Evolutionary conservation across 768 basidiomycete genomes (phyloP).

Genomic region (Pleurotus giganteus): DNA sequence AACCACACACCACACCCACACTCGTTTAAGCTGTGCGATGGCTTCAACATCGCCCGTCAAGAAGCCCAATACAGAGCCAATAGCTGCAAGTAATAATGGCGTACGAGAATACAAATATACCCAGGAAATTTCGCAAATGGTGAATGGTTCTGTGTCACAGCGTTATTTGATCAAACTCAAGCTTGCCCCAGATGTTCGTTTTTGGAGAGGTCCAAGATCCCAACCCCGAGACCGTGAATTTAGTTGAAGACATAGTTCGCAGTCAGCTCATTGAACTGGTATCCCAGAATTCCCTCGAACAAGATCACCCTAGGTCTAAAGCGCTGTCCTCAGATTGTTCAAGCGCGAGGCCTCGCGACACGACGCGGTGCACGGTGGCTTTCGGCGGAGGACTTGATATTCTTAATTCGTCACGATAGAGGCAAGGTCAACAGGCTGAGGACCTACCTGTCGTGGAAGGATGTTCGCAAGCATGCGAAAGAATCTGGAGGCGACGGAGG

Average conservation of each 20-base stretch:
- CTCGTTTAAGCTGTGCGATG: background rate
- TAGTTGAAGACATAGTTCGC: conserved; percentile 94
- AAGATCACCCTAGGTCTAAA: conserved; percentile 7
- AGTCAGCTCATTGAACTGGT: conserved; percentile 91
- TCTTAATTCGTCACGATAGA: conserved; percentile 91
- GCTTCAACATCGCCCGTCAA: background rate
- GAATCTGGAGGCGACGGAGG: conserved; percentile 83
- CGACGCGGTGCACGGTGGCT: conserved; percentile 84
- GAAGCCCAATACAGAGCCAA: background rate
- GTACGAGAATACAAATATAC: conserved; percentile 80
- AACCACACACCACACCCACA: no score
- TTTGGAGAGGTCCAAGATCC: conserved; percentile 96
- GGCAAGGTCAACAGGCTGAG: conserved; percentile 91
- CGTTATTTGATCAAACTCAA: conserved; percentile 3
- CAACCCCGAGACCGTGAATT: conserved; percentile 79
- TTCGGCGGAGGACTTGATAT: conserved; percentile 93
- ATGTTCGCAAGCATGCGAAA: conserved; percentile 93
- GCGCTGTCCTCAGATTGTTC: conserved; percentile 61
- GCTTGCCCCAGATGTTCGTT: conserved; percentile 78
- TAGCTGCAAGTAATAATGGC: conserved; percentile 9
- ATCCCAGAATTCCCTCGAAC: background rate
- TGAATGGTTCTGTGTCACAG: conserved; percentile 24
- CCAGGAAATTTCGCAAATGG: conserved; percentile 95
- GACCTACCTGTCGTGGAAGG: conserved; percentile 96
- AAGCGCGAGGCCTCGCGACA: conserved; percentile 81